Base-by-base conservation (phyloP, 1,284 basidiomycete species). In the Cryptococcus floricola region DNA sequence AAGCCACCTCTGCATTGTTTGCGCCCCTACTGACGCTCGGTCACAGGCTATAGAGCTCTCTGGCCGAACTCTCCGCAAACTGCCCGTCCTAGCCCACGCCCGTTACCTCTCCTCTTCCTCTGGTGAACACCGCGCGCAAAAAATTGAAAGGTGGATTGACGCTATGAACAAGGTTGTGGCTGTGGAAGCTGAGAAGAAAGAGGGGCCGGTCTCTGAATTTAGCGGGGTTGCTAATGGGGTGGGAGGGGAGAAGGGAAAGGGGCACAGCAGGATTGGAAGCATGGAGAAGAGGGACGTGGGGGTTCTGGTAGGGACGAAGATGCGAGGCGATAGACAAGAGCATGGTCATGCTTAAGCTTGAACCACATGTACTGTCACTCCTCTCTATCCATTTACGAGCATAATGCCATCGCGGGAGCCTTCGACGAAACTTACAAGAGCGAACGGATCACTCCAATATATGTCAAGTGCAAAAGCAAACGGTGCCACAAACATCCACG, bases 31-130 rank as follows among this genome's bases (percentile, higher is more conserved):
- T 42, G 19, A 42, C 19, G 19, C 16, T 42, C 10, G 41, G 25
- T 56, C 31, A 53, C 84, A 60, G 84, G 74, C 77, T 34, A 82
- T 89, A 73, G 84, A 84, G n/a, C 84, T 95, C 79, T 96, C 94
- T 9, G 94, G 95, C 16, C 85, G 94, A 47, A 87, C 91, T 3
- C 81, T 98, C 7, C 84, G 95, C 13, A 84, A 91, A 9, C 80
- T 98, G 18, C 95, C 95, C 1, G 89, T 98, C 28, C 82, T 98
- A 34, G 91, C 94, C 1, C 86, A 96, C 57, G 89, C 93, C 2
- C 82, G 85, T 3, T 87, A 92, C 70, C 85, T 94, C 50, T 83
- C 68, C 42, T 50, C 23, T 9, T 57, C 62, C 9, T 54, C 57
- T 23, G 55, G 54, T 28, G 49, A 54, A 14, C 50, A 58, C 27